Percentiles rank a stretch among this genome's conserved stretches.
Conservation (phyloP, 352 stramenopile genomes). For the Phytophthora tubulina region DNA sequence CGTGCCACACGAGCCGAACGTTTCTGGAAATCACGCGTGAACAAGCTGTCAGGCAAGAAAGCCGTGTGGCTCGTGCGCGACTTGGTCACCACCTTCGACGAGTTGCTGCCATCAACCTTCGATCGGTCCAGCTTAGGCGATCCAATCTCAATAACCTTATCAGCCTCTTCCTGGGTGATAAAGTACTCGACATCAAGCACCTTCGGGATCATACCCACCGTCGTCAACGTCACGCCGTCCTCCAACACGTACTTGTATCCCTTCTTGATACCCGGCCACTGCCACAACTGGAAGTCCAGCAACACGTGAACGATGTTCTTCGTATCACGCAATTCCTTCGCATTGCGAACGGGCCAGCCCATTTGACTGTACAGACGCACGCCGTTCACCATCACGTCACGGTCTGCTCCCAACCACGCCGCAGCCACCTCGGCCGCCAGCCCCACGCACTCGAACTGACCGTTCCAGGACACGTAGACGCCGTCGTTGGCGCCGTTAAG, state of each 20-base stretch:
- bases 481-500: constrained; percentile 86
- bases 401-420: constrained; percentile 71
- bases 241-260: constrained; percentile 80
- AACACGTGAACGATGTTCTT: constrained; percentile 79
- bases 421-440: constrained; percentile 58
- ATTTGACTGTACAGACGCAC: constrained; percentile 81
- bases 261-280: constrained; percentile 86
- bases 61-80: constrained; percentile 85
- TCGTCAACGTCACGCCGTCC: constrained; percentile 77
- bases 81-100: constrained; percentile 64
- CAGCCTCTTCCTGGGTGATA: constrained; percentile 64
- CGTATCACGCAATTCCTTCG: constrained; percentile 54
- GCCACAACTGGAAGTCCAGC: constrained; percentile 87
- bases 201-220: constrained; percentile 70
- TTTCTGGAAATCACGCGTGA: constrained; percentile 79
- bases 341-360: constrained; percentile 64
- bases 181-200: constrained; percentile 83
- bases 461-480: constrained; percentile 84
- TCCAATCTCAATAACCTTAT: constrained; percentile 65
- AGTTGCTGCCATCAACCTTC: constrained; percentile 75
- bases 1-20: constrained; percentile 70
- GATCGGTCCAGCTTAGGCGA: constrained; percentile 66
- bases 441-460: constrained; percentile 69
- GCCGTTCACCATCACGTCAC: constrained; percentile 70
- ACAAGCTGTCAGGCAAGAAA: constrained; percentile 71